Evolutionary conservation across 306 rosid genomes (phyloP).

Genomic region (Ceratonia siliqua): DNA sequence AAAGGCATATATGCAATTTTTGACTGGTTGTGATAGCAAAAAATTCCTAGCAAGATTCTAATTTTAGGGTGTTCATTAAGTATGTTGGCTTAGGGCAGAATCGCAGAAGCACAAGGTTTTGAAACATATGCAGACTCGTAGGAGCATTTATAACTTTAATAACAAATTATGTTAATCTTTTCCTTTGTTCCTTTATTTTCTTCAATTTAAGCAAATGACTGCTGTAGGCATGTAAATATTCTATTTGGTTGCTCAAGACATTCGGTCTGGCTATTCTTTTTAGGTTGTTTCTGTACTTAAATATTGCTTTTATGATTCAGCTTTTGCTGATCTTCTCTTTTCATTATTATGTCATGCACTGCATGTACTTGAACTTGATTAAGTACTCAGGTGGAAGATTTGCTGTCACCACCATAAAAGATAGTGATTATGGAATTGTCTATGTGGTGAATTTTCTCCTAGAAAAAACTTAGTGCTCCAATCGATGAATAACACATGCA

Average conservation of each 20-base stretch:
- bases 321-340: constrained; percentile 21
- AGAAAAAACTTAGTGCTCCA: too few species aligned
- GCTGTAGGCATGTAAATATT: constrained; percentile 64
- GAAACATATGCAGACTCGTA: constrained; percentile 51
- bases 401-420: constrained; percentile 13
- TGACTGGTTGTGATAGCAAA: constrained; percentile 52
- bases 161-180: constrained; percentile 45
- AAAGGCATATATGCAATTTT: constrained; percentile 63
- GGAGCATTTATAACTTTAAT: constrained; percentile 68
- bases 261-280: constrained; percentile 64
- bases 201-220: constrained; percentile 48
- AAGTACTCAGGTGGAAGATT: constrained; percentile 7
- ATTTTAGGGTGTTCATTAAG: constrained; percentile 51
- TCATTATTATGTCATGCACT: constrained; percentile 30
- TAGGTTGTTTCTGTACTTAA: constrained; percentile 40
- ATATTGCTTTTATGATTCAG: constrained; percentile 31
- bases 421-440: background rate
- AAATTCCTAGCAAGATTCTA: constrained; percentile 59
- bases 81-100: constrained; percentile 52
- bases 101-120: constrained; percentile 59
- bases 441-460: too few species aligned
- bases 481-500: too few species aligned
- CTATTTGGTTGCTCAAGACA: constrained; percentile 64
- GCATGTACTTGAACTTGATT: constrained; percentile 34
- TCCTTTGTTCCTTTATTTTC: constrained; percentile 21